Evolutionary conservation across 768 basidiomycete genomes (phyloP).

Genomic region (Kwoniella botswanensis): DNA sequence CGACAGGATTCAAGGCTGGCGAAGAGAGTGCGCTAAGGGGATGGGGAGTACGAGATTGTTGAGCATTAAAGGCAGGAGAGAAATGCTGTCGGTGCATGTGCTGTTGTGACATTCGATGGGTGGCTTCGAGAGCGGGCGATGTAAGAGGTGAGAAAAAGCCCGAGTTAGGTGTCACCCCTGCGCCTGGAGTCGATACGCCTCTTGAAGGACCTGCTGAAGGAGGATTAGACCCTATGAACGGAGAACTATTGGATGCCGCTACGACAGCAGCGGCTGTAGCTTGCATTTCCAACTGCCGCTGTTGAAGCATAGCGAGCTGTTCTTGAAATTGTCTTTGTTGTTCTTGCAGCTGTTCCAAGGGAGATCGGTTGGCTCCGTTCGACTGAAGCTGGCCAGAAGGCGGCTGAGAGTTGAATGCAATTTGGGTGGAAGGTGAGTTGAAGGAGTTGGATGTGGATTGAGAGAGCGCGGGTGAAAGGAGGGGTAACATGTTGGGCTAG

Average conservation of each 20-base stretch:
- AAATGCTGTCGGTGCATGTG: constrained; percentile 27
- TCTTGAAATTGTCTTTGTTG: constrained; percentile 54
- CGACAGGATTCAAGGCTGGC: constrained; percentile 51
- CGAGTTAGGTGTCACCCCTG: constrained; percentile 42
- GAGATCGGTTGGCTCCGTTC: constrained; percentile 13
- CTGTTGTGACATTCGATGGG: constrained; percentile 15
- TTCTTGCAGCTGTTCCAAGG: constrained; percentile 52
- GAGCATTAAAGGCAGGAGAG: constrained; percentile 27
- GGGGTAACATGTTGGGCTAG: constrained; percentile 57
- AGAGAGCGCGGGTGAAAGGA: constrained; percentile 59
- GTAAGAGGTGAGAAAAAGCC: constrained; percentile 60
- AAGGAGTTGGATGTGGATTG: constrained; percentile 44
- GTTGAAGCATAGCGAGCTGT: constrained; percentile 45
- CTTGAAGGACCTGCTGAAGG: constrained; percentile 59
- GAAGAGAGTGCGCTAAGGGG: constrained; percentile 43
- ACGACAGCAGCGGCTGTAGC: constrained; percentile 56
- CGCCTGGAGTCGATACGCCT: constrained; percentile 45
- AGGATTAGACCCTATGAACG: constrained; percentile 59
- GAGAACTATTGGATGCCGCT: constrained; percentile 64
- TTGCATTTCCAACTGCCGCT: constrained; percentile 50
- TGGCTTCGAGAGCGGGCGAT: constrained; percentile 58
- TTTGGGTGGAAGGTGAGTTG: constrained; percentile 33
- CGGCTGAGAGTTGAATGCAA: constrained; percentile 21
- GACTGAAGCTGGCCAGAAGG: constrained; percentile 10
- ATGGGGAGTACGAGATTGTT: constrained; percentile 36